Percentiles rank a stretch among this genome's conserved stretches.
Conservation (phyloP, 1,284 basidiomycete species). For the Hymenochaete sp. region DNA sequence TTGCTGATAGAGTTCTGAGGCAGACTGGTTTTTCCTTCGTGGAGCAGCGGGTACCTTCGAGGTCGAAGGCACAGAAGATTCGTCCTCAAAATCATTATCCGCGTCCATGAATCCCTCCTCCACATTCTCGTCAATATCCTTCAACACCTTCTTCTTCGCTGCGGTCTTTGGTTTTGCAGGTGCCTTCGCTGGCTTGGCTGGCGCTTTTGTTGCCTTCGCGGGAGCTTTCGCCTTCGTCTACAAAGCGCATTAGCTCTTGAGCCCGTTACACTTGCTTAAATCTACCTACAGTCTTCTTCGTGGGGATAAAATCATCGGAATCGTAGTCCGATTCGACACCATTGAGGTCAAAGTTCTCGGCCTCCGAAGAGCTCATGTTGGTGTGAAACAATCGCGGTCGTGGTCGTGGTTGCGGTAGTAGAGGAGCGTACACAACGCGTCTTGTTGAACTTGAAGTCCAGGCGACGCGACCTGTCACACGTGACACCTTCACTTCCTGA, state of each 20-base stretch:
- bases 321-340: conserved; percentile 44
- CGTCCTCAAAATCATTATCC: conserved; percentile 31
- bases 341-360: conserved; percentile 56
- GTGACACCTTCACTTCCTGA: no score
- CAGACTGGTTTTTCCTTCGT: conserved; percentile 67
- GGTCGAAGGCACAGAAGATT: conserved; percentile 32
- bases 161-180: conserved; percentile 35
- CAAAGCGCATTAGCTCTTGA: conserved; percentile 11
- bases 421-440: neutral
- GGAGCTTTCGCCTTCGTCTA: conserved; percentile 23
- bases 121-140: conserved; percentile 52
- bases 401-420: conserved; percentile 4
- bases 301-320: conserved; percentile 55
- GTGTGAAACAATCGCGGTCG: no score
- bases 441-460: neutral
- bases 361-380: conserved; percentile 33
- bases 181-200: conserved; percentile 30
- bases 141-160: conserved; percentile 66
- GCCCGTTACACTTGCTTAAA: neutral
- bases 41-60: conserved; percentile 27
- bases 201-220: conserved; percentile 22
- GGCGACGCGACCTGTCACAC: conserved; percentile 6
- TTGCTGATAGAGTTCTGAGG: conserved; percentile 90
- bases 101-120: conserved; percentile 30
- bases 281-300: conserved; percentile 46